Evolutionary conservation across 805 yeast species (phyloP).

Genomic region (Wickerhamomyces alni): DNA sequence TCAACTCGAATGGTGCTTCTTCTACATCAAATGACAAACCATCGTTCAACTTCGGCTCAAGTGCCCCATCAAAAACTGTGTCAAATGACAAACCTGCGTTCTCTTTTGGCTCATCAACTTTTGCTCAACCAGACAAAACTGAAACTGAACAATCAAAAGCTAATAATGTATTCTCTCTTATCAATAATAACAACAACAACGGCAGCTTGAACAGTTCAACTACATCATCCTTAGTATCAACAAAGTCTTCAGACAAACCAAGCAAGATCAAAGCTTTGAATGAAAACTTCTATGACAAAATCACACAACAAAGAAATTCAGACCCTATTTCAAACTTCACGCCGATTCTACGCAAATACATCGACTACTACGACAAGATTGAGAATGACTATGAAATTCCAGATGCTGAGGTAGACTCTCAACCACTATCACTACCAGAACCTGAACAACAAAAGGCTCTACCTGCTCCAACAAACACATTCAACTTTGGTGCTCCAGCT

Average conservation of each 20-base stretch:
- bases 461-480: constrained; percentile 12
- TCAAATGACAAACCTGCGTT: constrained; percentile 3
- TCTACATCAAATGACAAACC: too few relatives aligned
- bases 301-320: constrained; percentile 33
- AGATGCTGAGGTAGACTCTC: constrained; percentile 14
- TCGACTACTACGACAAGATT: constrained; percentile 41
- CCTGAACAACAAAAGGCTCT: constrained; percentile 12
- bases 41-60: too few relatives aligned
- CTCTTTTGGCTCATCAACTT: constrained; percentile 4
- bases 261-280: constrained; percentile 61
- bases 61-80: too few relatives aligned
- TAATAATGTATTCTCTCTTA: constrained; percentile 4
- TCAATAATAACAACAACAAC: neutral
- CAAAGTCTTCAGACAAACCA: constrained; percentile 28
- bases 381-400: constrained; percentile 19
- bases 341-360: constrained; percentile 52
- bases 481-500: constrained; percentile 9
- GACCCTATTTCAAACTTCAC: constrained; percentile 52
- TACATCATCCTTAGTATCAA: constrained; percentile 4
- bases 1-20: neutral
- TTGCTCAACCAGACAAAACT: neutral
- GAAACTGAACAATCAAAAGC: constrained; percentile 3
- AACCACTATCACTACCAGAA: constrained; percentile 3
- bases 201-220: too few relatives aligned
- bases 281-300: constrained; percentile 45